Conservation (phyloP, 129 eudicot genomes). For the Smallanthus sonchifolius region DNA sequence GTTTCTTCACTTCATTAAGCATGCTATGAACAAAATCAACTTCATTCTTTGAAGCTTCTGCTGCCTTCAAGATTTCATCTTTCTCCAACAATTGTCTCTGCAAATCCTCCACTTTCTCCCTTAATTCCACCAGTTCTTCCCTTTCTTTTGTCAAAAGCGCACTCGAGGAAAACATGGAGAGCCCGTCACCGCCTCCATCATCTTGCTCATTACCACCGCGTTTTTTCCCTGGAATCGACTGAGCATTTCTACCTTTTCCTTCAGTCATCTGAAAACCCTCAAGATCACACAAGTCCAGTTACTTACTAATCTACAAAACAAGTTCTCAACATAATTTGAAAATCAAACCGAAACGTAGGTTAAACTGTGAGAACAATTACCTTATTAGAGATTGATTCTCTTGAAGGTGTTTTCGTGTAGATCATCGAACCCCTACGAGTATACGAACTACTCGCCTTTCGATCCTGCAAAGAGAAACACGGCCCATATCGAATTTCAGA, state of each 20-base stretch:
- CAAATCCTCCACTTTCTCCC: constrained; percentile 72
- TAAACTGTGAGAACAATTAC: constrained; percentile 31
- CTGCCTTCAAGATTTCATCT: constrained; percentile 74
- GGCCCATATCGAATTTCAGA: neutral
- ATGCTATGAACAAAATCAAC: constrained; percentile 41
- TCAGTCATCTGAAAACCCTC: constrained; percentile 47
- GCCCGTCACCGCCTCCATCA: constrained; percentile 43
- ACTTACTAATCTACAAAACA: neutral
- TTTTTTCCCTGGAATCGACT: constrained; percentile 57
- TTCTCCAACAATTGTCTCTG: constrained; percentile 64
- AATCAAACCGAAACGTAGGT: neutral
- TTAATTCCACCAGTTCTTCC: constrained; percentile 68
- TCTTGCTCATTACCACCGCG: constrained; percentile 38
- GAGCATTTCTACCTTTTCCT: constrained; percentile 54
- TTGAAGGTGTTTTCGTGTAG: constrained; percentile 86
- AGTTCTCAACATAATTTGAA: constrained; percentile 7
- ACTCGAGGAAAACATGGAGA: constrained; percentile 48
- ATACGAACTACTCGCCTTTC: constrained; percentile 62
- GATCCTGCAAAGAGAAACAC: constrained; percentile 53
- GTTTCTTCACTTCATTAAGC: constrained; percentile 54
- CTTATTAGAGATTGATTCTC: constrained; percentile 66
- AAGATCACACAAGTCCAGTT: neutral
- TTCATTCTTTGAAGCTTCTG: constrained; percentile 54
- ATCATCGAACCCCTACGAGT: constrained; percentile 85
- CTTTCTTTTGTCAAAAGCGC: constrained; percentile 51